Evolutionary conservation across 345 rosid species (phyloP).

Genomic region (Excoecaria agallocha): DNA sequence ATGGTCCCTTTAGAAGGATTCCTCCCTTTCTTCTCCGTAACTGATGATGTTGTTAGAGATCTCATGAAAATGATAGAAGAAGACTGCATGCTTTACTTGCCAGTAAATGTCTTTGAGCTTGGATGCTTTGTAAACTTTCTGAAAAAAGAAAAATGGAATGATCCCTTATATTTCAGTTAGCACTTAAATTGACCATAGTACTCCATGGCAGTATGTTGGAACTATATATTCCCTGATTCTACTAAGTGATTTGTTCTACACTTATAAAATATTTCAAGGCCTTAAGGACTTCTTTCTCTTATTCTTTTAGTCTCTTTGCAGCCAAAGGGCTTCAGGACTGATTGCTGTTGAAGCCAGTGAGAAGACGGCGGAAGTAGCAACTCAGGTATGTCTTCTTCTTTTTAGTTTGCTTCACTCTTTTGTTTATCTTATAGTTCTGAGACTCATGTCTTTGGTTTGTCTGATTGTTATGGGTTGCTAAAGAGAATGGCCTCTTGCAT

Average conservation of each 20-base stretch:
- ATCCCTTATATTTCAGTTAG: too few relatives aligned
- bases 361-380: slow-evolving; percentile 92
- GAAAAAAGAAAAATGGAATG: too few relatives aligned
- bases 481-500: slow-evolving; percentile 59
- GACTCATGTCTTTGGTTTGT: neutral
- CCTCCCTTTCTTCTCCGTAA: neutral
- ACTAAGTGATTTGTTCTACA: neutral
- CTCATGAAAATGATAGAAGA: neutral
- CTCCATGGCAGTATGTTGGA: neutral
- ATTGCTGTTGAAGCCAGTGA: slow-evolving; percentile 90
- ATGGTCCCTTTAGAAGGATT: neutral
- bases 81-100: neutral
- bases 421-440: slow-evolving; percentile 15
- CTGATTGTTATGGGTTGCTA: slow-evolving; percentile 67
- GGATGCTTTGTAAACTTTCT: too few relatives aligned
- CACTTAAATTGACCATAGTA: too few relatives aligned
- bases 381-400: slow-evolving; percentile 50
- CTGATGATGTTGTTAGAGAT: neutral
- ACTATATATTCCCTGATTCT: neutral
- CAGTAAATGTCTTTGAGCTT: neutral
- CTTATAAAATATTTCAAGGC: neutral
- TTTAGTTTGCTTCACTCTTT: slow-evolving; percentile 1
- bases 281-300: neutral
- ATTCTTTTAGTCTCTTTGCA: slow-evolving; percentile 69
- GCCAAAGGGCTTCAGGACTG: slow-evolving; percentile 91